Evolutionary conservation across 2,329 filamentous ascomycete genomes (phyloP), one percentile per base, ranked within the genome.

Genomic region (Fusarium sp.): DNA sequence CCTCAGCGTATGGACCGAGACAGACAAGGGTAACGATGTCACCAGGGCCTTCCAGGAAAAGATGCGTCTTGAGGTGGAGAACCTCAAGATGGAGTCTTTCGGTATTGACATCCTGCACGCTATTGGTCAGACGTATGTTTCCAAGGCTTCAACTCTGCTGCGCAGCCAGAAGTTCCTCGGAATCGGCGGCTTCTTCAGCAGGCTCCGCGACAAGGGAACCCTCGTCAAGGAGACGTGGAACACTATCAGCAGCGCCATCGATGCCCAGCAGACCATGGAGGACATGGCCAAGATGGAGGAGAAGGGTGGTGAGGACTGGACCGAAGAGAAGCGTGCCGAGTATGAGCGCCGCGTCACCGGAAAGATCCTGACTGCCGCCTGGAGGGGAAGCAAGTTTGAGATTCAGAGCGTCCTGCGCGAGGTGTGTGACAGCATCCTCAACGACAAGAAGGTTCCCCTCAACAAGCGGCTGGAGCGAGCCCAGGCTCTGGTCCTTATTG

Each of bases 81-180:
- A 98, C 81, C 88, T 99, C 78, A 99, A 98, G 88, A 99, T 99
- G 95, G 97, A 99, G 85, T 97, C 94, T 0, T 99, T 99, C 78
- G 97, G 97, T 61, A 88, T 99, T 48, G 97, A 99, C 74, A 98
- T 98, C 77, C 88, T 98, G 58, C 96, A 98, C 83, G 95, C 97
- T 54, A 97, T 99, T 79, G 97, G 97, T 18, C 89, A 93, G 77
- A 97, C 95, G 5, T 99, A 99, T 83, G 85, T 97, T 32, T 91
- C 92, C 82, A 98, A 98, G 85, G 94, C 93, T 5, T 94, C 93
- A 1, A 92, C 92, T 1, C 92, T 98, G 80, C 88, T 99, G 75
- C 97, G 98, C 83, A 96, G 93, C 59, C 97, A 99, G 82, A 98
- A 98, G 84, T 97, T 98, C 86, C 92, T 99, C 68, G 97, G 97